A percentile compares a stretch with the other conserved stretches of the same genome.
These are phyloP conservation scores for Boletus speciosus DNA, from an alignment of 768 basidiomycete genomes.

Conservation along the genomic window DNA sequence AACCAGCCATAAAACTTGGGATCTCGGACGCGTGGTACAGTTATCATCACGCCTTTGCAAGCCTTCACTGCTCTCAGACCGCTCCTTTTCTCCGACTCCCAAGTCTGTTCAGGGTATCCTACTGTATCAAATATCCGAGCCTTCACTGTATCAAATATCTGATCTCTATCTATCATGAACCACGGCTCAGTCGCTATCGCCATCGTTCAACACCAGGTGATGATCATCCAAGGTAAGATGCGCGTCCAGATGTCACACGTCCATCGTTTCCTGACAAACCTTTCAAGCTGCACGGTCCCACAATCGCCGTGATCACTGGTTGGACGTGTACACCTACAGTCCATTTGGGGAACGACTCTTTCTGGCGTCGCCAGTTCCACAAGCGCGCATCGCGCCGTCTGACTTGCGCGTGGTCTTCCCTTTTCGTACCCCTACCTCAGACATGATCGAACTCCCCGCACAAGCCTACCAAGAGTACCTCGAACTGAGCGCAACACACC, in stretches of 20 bases:
- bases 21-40: not conserved
- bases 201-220: conserved; percentile 63
- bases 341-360: conserved; percentile 67
- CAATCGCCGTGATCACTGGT: conserved; percentile 49
- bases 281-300: conserved; percentile 54
- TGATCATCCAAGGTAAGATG: conserved; percentile 60
- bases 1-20: conserved; percentile 21
- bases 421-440: conserved; percentile 34
- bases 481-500: conserved; percentile 49
- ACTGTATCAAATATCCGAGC: conserved; percentile 18
- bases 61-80: not conserved
- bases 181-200: conserved; percentile 66
- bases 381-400: conserved; percentile 57
- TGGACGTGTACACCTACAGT: conserved; percentile 64
- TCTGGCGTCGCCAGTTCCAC: conserved; percentile 55
- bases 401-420: conserved; percentile 59
- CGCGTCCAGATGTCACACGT: not conserved
- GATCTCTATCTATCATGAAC: conserved; percentile 33
- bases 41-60: not conserved
- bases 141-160: conserved; percentile 13
- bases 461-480: conserved; percentile 57
- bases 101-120: not conserved
- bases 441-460: conserved; percentile 64
- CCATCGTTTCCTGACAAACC: conserved; percentile 3
- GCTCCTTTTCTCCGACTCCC: not conserved